phyloP scores from a whole-genome alignment of 1,139 yeast species.

The Geotrichum candidum region DNA sequence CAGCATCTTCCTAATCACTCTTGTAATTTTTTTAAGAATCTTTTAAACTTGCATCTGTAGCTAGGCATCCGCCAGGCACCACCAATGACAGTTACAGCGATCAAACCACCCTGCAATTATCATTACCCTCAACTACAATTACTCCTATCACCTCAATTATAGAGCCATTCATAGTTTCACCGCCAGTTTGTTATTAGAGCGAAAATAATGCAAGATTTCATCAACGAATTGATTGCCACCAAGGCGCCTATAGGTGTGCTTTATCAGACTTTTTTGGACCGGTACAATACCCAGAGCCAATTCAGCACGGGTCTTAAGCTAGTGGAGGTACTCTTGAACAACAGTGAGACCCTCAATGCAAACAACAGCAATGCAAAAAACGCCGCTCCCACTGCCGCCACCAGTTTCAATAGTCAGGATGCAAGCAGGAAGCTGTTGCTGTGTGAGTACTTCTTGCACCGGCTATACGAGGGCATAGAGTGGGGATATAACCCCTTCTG shows the following conservation, averaged over 20 bases:
- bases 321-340: constrained; percentile 8
- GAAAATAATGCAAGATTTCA: constrained; percentile 2
- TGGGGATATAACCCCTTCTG: neutral
- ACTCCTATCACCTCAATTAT: neutral
- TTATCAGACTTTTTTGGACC: constrained; percentile 11
- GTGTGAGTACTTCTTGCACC: neutral
- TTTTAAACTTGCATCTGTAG: neutral
- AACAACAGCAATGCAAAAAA: neutral
- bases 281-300: neutral
- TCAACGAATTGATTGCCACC: constrained; percentile 9
- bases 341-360: neutral
- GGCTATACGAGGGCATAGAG: neutral
- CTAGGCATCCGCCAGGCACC: neutral
- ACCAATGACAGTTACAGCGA: neutral
- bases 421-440: neutral
- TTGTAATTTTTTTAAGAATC: neutral
- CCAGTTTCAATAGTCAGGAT: neutral
- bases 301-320: neutral
- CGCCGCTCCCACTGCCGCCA: neutral
- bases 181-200: neutral
- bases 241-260: constrained; percentile 16
- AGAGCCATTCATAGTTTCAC: neutral
- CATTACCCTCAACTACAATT: neutral
- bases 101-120: neutral
- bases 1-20: neutral